Conservation (phyloP, 306 rosid species). For the Medicago arabica region DNA sequence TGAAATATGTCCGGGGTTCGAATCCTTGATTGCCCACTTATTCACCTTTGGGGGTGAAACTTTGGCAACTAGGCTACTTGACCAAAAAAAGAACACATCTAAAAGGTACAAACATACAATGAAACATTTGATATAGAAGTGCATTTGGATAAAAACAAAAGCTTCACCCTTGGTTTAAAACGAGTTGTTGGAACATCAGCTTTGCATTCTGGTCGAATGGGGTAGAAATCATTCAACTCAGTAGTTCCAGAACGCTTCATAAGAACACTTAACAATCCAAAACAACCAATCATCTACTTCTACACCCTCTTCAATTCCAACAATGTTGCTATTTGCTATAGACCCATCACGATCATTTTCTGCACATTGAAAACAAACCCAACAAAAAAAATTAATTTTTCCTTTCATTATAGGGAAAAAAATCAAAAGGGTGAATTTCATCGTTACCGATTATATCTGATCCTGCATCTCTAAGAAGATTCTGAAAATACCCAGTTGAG, state of each 20-base stretch:
- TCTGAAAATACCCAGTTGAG: not conserved
- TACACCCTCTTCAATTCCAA: slow-evolving; percentile 9
- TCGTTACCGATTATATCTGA: slow-evolving; percentile 16
- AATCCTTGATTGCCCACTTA: no score
- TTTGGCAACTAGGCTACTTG: no score
- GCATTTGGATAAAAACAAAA: slow-evolving; percentile 23
- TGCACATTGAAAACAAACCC: slow-evolving; percentile 41
- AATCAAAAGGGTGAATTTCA: slow-evolving; percentile 28
- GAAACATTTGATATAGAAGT: slow-evolving; percentile 10
- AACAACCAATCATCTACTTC: slow-evolving; percentile 43
- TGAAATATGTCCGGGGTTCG: no score
- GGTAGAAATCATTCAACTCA: slow-evolving; percentile 57
- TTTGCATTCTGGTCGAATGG: slow-evolving; percentile 52
- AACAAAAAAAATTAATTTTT: not conserved
- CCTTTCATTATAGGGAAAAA: not conserved
- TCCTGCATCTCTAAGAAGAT: slow-evolving; percentile 18
- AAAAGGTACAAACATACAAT: slow-evolving; percentile 7
- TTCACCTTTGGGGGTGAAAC: no score
- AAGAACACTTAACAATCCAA: slow-evolving; percentile 36
- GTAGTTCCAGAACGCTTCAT: slow-evolving; percentile 50
- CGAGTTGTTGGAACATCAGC: slow-evolving; percentile 64
- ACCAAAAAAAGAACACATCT: not conserved
- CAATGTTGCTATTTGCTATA: slow-evolving; percentile 17
- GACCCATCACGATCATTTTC: slow-evolving; percentile 42
- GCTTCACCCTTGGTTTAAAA: slow-evolving; percentile 80